Evolutionary conservation across 352 stramenopile species (phyloP).

Genomic region (Globisporangium middletonii): DNA sequence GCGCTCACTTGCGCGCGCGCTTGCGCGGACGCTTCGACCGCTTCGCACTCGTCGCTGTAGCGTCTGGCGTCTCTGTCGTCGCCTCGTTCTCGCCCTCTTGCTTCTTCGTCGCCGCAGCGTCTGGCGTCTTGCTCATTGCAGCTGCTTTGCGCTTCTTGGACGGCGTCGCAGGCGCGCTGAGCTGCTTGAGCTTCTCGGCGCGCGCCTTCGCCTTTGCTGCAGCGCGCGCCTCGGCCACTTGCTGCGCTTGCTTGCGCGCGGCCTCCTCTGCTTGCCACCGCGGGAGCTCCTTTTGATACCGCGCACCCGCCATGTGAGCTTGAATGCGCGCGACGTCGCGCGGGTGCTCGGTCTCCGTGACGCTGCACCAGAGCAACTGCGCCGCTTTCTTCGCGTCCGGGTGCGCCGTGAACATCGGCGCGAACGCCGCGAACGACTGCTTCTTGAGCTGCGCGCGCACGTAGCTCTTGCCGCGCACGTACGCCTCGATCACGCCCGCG

Average conservation of each 20-base stretch:
- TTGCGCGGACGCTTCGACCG: constrained; percentile 4
- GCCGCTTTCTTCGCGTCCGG: constrained; percentile 40
- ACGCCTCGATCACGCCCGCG: constrained; percentile 34
- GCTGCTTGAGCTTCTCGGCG: constrained; percentile 11
- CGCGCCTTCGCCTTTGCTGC: constrained; percentile 6
- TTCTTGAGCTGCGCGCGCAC: constrained; percentile 30
- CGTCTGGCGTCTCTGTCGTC: neutral
- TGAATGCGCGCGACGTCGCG: constrained; percentile 44
- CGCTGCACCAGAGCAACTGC: constrained; percentile 55
- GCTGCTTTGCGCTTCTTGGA: constrained; percentile 4
- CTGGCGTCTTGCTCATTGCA: neutral
- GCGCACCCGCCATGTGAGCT: constrained; percentile 38
- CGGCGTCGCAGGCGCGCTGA: neutral
- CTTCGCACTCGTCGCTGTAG: neutral
- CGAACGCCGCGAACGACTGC: constrained; percentile 44
- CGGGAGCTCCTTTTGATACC: constrained; percentile 54
- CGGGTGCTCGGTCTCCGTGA: constrained; percentile 50
- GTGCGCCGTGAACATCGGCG: constrained; percentile 60
- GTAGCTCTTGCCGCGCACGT: constrained; percentile 61
- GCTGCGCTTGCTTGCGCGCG: constrained; percentile 20
- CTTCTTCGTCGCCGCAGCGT: neutral
- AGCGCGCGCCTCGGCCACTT: constrained; percentile 5
- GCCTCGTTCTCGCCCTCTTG: neutral
- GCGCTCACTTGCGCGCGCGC: constrained; percentile 6
- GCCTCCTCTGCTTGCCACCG: constrained; percentile 44